phyloP scores from a whole-genome alignment of 2,329 filamentous ascomycete genomes.

The Fusarium bulbicola region DNA sequence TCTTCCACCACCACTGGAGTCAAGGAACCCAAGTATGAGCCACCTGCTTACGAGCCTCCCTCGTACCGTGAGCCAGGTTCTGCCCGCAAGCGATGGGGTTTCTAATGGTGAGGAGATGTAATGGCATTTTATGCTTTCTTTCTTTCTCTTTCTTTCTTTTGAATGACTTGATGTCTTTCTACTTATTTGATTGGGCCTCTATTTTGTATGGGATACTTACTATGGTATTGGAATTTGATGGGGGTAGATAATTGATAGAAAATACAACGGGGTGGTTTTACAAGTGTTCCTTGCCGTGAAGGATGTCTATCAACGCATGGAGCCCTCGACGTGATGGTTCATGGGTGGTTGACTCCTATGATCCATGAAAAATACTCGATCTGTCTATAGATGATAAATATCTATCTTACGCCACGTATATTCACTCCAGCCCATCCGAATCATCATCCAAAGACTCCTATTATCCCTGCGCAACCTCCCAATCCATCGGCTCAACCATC shows the following conservation, averaged over 20 bases:
- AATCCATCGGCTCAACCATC: constrained; percentile 54
- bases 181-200: not conserved
- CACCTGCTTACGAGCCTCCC: constrained; percentile 39
- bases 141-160: constrained; percentile 9
- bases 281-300: not conserved
- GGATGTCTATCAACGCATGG: not conserved
- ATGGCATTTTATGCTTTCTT: not conserved
- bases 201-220: constrained; percentile 7
- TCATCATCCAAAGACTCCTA: not conserved
- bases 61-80: constrained; percentile 36
- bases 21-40: constrained; percentile 26
- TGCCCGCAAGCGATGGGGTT: constrained; percentile 31
- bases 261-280: constrained; percentile 18
- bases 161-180: constrained; percentile 21
- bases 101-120: constrained; percentile 11
- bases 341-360: not conserved
- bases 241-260: constrained; percentile 32
- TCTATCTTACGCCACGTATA: not conserved
- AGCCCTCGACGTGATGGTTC: not conserved
- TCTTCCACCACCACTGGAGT: not conserved
- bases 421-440: not conserved
- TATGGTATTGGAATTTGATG: not conserved
- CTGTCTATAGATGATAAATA: not conserved
- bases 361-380: not conserved
- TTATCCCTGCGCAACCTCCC: constrained; percentile 42